Evolutionary conservation across 2,329 filamentous ascomycete species (phyloP).

Genomic region (Diaporthe sp.): DNA sequence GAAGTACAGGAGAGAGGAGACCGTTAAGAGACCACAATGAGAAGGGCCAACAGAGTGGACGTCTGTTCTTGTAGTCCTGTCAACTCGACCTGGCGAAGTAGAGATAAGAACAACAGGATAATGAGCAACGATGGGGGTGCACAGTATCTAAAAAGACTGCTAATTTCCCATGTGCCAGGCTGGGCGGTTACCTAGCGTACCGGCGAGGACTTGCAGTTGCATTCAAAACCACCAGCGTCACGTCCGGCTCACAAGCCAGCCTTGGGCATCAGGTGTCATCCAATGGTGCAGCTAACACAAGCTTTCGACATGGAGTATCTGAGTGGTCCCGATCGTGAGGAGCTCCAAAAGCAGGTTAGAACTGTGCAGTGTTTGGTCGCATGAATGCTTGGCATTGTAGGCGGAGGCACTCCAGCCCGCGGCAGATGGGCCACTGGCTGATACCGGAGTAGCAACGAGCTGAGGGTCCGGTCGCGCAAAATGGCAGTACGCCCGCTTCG

Average conservation of each 20-base stretch:
- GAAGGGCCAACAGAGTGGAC: neutral
- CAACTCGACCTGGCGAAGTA: neutral
- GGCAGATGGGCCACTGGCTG: slow-evolving; percentile 17
- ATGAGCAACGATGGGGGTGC: neutral
- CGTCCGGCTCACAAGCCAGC: slow-evolving; percentile 23
- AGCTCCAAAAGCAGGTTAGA: neutral
- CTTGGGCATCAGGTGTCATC: slow-evolving; percentile 22
- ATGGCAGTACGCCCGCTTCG: slow-evolving; percentile 2
- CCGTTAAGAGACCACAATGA: neutral
- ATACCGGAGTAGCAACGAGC: slow-evolving; percentile 8
- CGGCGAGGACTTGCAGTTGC: neutral
- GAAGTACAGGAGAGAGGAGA: neutral
- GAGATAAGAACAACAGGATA: neutral
- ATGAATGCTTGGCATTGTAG: slow-evolving; percentile 27
- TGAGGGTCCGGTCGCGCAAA: slow-evolving; percentile 13
- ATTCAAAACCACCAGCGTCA: slow-evolving; percentile 27
- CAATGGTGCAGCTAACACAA: slow-evolving; percentile 5
- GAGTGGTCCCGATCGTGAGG: slow-evolving; percentile 1
- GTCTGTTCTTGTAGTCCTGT: slow-evolving; percentile 1
- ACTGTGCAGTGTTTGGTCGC: neutral
- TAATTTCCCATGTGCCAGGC: slow-evolving; percentile 7
- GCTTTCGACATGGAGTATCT: neutral
- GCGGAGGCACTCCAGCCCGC: slow-evolving; percentile 4
- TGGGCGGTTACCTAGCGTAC: neutral
- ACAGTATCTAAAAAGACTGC: slow-evolving; percentile 12